Conservation (phyloP, 306 rosid species). For the Canavalia gladiata region DNA sequence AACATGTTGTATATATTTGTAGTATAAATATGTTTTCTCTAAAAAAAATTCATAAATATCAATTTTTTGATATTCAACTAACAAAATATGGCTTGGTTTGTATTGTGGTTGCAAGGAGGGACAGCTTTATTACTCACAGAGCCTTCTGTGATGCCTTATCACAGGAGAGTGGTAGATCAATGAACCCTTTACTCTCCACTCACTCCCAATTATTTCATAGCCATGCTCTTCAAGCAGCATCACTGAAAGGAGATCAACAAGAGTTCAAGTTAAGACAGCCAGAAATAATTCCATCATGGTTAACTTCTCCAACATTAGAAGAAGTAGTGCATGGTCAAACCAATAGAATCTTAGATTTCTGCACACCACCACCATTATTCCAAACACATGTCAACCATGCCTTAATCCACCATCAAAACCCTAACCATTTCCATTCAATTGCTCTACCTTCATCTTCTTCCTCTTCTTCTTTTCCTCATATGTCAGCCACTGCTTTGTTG, state of each 20-base stretch:
- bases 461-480: conserved; percentile 36
- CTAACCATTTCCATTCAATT: conserved; percentile 57
- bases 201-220: conserved; percentile 41
- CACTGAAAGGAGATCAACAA: conserved; percentile 50
- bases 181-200: conserved; percentile 50
- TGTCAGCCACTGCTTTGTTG: conserved; percentile 75
- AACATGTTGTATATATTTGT: too few species aligned
- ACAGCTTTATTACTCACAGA: conserved; percentile 91
- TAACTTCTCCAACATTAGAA: conserved; percentile 6
- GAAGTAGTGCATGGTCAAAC: not conserved
- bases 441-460: conserved; percentile 9
- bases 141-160: conserved; percentile 89
- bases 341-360: not conserved
- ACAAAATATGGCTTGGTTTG: not conserved
- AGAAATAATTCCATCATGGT: conserved; percentile 51
- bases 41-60: too few species aligned
- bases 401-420: conserved; percentile 51
- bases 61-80: too few species aligned
- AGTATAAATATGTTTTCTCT: too few species aligned
- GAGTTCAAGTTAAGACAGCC: conserved; percentile 14
- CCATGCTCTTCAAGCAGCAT: conserved; percentile 48
- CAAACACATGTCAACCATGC: conserved; percentile 39
- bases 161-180: conserved; percentile 61
- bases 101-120: conserved; percentile 66
- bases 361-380: conserved; percentile 7